These are phyloP conservation scores for Phytophthora lateralis DNA, from an alignment of 352 stramenopile species.

Conservation along the genomic window DNA sequence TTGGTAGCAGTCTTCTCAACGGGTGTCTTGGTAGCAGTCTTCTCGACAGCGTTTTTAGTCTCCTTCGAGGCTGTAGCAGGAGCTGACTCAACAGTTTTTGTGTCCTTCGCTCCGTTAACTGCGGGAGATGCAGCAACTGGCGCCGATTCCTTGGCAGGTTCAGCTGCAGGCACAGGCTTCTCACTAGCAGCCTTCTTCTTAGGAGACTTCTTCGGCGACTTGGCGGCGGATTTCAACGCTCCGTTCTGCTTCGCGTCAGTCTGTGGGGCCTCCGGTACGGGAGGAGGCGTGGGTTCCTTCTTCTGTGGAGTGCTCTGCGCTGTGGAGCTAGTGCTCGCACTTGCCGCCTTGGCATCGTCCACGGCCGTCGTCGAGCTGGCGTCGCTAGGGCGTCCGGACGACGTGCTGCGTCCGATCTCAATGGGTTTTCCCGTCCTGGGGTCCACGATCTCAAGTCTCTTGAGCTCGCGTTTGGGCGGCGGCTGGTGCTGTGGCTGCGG, in stretches of 20 bases:
- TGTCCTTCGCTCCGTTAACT: constrained; percentile 16
- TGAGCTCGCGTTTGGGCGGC: constrained; percentile 53
- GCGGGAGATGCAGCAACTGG: constrained; percentile 6
- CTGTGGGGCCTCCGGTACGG: constrained; percentile 4
- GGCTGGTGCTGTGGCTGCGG: constrained; percentile 40
- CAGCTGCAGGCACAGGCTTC: constrained; percentile 5
- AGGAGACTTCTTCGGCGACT: constrained; percentile 25
- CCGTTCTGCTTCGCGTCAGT: constrained; percentile 33
- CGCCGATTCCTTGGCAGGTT: constrained; percentile 8
- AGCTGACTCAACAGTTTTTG: background rate
- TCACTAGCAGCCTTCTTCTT: constrained; percentile 26
- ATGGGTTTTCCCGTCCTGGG: constrained; percentile 56
- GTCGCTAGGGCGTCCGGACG: constrained; percentile 18
- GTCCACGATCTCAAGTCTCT: constrained; percentile 56
- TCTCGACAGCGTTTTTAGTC: constrained; percentile 6
- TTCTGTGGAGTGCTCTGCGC: constrained; percentile 42
- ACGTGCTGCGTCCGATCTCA: constrained; percentile 29
- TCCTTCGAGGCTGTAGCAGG: constrained; percentile 3
- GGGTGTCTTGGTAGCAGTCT: constrained; percentile 14
- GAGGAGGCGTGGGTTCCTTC: constrained; percentile 25
- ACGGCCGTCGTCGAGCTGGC: constrained; percentile 15
- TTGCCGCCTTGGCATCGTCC: constrained; percentile 26
- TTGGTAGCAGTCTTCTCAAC: constrained; percentile 21
- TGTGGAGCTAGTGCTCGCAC: constrained; percentile 28
- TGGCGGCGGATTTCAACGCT: constrained; percentile 17